Base-by-base conservation (phyloP, 257 asterid genomes). In the Solanum peruvianum region DNA sequence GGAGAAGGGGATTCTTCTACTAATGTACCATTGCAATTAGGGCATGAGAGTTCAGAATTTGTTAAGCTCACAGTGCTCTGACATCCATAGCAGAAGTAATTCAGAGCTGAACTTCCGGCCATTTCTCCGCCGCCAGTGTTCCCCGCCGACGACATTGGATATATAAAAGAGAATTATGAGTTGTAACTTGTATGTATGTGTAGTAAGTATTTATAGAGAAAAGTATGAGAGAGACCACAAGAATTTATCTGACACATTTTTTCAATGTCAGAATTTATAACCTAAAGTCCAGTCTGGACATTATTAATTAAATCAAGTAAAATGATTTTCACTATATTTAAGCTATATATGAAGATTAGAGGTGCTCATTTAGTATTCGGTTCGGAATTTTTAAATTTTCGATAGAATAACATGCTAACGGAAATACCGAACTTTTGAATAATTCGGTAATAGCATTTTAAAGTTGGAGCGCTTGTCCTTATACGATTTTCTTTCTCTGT, bases 31-130 rank as follows among this genome's bases (percentile, higher is more conserved):
- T 88, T 84, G 73, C 98, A 95, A 90, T 90, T 93, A 77, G 98
- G 98, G 95, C 98, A 95, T 87, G 86, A 86, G 88, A 93, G 91
- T 41, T 95, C 98, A 9, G 90, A 88, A 64, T 91, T 85, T 11
- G 89, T 60, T 71, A 93, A 87, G 87, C 89, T 58, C 56, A 95
- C 97, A 67, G 89, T 88, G 14, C 88, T 88, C 41, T 92, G 92
- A 88, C 98, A 95, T 89, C 94, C 93, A 87, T 94, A 87, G 88
- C 98, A 95, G 90, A 76, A 94, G 91, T 92, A 95, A 76, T 86
- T 86, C 69, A 31, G 86, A 23, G 56, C 20, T 2, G 84, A 60
- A 56, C 73, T 47, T 9, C 84, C 86, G 11, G 90, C 87, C 12
- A 35, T 87, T 25, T 60, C 87, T 11, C 83, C 82, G 67, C 87